phyloP scores from a whole-genome alignment of 352 stramenopile genomes.

The Aphanomyces stellatus region DNA sequence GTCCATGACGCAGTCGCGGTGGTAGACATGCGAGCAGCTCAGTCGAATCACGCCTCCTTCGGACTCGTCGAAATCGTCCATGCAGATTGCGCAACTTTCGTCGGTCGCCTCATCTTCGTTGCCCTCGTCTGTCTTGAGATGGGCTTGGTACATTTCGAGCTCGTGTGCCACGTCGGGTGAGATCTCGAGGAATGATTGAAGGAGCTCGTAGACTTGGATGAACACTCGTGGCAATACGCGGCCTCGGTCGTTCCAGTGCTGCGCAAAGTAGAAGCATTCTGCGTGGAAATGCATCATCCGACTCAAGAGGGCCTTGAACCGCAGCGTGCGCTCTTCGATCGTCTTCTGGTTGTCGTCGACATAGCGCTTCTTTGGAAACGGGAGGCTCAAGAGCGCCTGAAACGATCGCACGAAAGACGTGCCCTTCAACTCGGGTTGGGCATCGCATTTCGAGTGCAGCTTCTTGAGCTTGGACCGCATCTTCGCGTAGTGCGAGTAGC shows the following conservation, averaged over 20 bases:
- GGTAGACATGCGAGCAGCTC: conserved; percentile 7
- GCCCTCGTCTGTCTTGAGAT: neutral
- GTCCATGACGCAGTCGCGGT: conserved; percentile 7
- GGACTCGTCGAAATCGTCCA: conserved; percentile 2
- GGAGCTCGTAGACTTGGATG: neutral
- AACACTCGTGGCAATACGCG: neutral
- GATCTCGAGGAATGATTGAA: conserved; percentile 5
- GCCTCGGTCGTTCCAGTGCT: neutral
- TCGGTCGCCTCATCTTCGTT: neutral
- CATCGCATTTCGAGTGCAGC: neutral
- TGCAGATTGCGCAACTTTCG: conserved; percentile 6
- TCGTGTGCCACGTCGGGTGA: neutral
- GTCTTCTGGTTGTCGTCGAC: neutral
- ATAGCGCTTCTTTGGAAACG: conserved; percentile 3
- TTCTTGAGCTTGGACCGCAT: neutral
- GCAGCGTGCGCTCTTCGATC: conserved; percentile 9
- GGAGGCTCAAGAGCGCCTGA: neutral
- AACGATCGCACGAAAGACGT: neutral
- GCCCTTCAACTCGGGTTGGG: neutral
- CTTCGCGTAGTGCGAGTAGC: conserved; percentile 2
- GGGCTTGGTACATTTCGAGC: neutral
- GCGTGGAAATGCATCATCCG: conserved; percentile 6
- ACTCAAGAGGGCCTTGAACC: neutral
- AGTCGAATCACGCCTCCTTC: neutral
- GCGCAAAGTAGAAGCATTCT: conserved; percentile 9